These are phyloP conservation scores for Takashimella tepidaria DNA, from an alignment of 1,284 basidiomycete genomes.

Conservation along the genomic window DNA sequence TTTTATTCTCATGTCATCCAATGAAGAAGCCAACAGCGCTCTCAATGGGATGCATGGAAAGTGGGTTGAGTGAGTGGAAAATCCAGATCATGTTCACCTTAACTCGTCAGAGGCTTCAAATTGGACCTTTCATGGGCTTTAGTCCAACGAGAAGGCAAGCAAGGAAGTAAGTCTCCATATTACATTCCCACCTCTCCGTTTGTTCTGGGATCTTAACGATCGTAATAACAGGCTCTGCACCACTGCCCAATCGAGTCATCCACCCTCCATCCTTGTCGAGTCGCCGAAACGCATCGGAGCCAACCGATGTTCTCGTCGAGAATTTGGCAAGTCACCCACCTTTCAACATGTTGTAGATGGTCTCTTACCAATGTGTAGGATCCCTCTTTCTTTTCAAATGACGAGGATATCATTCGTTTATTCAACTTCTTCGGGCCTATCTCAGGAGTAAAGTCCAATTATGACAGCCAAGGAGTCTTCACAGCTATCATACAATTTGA, in stretches of 20 bases:
- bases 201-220: too few relatives aligned
- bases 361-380: constrained; percentile 23
- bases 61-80: constrained; percentile 31
- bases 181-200: too few relatives aligned
- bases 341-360: too few relatives aligned
- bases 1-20: constrained; percentile 40
- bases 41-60: constrained; percentile 36
- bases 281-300: constrained; percentile 17
- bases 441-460: constrained; percentile 13
- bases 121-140: constrained; percentile 45
- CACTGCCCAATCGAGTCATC: constrained; percentile 38
- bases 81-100: constrained; percentile 10
- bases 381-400: constrained; percentile 28
- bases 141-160: constrained; percentile 32
- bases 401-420: constrained; percentile 25
- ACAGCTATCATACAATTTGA: constrained; percentile 37
- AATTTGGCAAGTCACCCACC: constrained; percentile 34
- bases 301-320: constrained; percentile 36
- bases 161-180: not conserved
- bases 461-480: constrained; percentile 19
- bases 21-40: constrained; percentile 31
- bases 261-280: constrained; percentile 32
- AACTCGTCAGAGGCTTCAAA: constrained; percentile 35
- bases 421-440: constrained; percentile 38
- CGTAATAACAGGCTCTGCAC: too few relatives aligned